phyloP scores from a whole-genome alignment of 306 rosid species.

The Quercus robur region DNA sequence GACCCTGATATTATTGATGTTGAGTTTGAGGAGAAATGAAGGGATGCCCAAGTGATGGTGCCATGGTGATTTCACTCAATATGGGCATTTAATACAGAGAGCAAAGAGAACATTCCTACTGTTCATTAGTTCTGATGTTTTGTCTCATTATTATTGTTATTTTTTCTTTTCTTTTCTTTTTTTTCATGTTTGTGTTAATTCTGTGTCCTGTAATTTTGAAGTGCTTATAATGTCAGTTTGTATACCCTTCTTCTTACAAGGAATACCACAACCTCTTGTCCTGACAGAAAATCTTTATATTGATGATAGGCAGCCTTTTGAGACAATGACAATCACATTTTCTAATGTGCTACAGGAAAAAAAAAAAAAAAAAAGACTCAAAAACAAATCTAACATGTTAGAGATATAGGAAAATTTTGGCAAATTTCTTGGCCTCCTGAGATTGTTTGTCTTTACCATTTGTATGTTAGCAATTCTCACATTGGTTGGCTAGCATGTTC shows the following conservation, averaged over 20 bases:
- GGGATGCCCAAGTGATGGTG: not conserved
- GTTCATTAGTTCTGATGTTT: not conserved
- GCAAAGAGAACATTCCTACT: not conserved
- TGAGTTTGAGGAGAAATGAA: conserved; percentile 93
- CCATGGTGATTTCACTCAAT: not conserved
- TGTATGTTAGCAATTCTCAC: no score
- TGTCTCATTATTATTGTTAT: not conserved
- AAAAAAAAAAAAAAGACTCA: no score
- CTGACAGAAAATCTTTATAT: not conserved
- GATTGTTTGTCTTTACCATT: no score
- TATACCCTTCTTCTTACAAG: not conserved
- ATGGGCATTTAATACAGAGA: not conserved
- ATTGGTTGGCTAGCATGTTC: no score
- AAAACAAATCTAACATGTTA: no score
- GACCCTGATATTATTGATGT: conserved; percentile 82
- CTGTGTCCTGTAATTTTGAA: not conserved
- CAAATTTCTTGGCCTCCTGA: no score
- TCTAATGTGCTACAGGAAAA: no score
- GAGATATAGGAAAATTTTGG: no score
- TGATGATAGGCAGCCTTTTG: not conserved
- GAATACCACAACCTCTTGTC: not conserved
- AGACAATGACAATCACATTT: no score
- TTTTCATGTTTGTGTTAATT: conserved; percentile 7
- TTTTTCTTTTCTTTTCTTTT: not conserved
- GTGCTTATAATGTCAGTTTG: not conserved